A percentile compares a stretch with the other conserved stretches of the same genome.
Conservation (phyloP, 2,329 filamentous ascomycete species). For the Scleromitrula shiraiana region DNA sequence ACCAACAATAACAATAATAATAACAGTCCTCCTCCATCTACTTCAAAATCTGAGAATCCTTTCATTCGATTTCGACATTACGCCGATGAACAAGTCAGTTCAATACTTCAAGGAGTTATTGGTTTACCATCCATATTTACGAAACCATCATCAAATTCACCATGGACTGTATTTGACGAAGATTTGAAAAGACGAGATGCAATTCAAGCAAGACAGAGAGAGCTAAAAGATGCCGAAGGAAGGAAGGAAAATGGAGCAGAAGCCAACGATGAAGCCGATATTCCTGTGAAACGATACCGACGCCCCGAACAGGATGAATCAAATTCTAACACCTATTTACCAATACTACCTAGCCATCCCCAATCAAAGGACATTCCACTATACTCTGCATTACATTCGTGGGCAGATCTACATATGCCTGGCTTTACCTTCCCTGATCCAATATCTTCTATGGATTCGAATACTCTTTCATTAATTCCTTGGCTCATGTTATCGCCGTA, state of each 20-base stretch:
- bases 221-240: slow-evolving; percentile 18
- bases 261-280: slow-evolving; percentile 9
- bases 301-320: too few relatives aligned
- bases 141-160: slow-evolving; percentile 13
- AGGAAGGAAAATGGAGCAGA: background rate
- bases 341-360: too few relatives aligned
- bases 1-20: slow-evolving; percentile 12
- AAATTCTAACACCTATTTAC: too few relatives aligned
- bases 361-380: slow-evolving; percentile 20
- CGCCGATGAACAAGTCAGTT: slow-evolving; percentile 25
- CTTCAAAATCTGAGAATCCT: slow-evolving; percentile 18
- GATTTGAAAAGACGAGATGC: slow-evolving; percentile 23
- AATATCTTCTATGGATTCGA: background rate
- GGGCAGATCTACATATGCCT: too few relatives aligned
- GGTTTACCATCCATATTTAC: slow-evolving; percentile 28
- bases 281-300: slow-evolving; percentile 13
- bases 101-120: slow-evolving; percentile 28
- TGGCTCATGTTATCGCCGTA: slow-evolving; percentile 29
- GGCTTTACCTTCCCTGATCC: too few relatives aligned
- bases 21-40: background rate
- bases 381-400: slow-evolving; percentile 17
- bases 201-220: slow-evolving; percentile 17
- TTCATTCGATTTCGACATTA: slow-evolving; percentile 29
- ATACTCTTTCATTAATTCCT: slow-evolving; percentile 25
- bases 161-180: slow-evolving; percentile 26